Evolutionary conservation across 2,329 filamentous ascomycete species (phyloP).

Genomic region (Sclerotinia sclerotiorum): DNA sequence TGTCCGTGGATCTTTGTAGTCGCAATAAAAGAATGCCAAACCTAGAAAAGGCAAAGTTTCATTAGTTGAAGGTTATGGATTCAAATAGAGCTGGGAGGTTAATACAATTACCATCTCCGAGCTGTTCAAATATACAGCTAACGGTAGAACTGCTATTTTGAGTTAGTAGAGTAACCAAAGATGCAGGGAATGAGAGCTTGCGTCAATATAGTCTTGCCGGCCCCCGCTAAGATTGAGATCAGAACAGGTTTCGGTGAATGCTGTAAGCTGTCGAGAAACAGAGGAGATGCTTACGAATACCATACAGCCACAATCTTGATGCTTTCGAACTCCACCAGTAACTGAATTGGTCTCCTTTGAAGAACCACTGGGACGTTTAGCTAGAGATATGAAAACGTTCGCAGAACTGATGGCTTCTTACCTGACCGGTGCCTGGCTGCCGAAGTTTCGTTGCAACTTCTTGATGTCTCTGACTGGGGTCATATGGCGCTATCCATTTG

Average conservation of each 20-base stretch:
- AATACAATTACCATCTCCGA: background rate
- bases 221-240: background rate
- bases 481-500: background rate
- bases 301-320: constrained; percentile 2
- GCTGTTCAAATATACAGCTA: background rate
- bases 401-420: background rate
- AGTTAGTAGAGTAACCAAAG: background rate
- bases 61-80: background rate
- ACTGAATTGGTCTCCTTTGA: background rate
- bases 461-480: background rate
- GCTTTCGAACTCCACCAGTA: background rate
- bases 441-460: background rate
- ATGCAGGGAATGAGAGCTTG: background rate
- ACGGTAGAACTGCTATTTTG: background rate
- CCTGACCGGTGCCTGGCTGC: background rate
- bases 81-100: too few species aligned
- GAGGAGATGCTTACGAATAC: background rate
- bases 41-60: background rate
- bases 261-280: background rate
- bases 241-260: background rate
- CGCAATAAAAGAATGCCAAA: constrained; percentile 13
- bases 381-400: background rate
- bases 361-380: background rate
- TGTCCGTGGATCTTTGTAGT: constrained; percentile 5
- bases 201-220: background rate